A percentile compares a stretch with the other conserved stretches of the same genome.
phyloP scores from a whole-genome alignment of 352 stramenopile genomes.

The Thalassiosira exigua region DNA sequence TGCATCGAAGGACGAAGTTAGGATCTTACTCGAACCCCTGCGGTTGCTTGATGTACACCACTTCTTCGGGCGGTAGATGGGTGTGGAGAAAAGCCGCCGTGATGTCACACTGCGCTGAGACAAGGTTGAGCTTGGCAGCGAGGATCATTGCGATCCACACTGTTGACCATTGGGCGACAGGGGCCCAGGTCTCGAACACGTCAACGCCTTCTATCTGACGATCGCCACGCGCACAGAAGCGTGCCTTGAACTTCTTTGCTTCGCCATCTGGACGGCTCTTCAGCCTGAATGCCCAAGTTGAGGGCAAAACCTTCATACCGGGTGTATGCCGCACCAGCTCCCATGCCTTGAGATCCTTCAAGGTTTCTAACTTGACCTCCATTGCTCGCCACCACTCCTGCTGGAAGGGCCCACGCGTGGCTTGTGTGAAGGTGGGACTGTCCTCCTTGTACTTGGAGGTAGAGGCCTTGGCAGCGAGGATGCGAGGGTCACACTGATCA shows the following conservation, averaged over 20 bases:
- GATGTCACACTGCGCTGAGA: slow-evolving; percentile 11
- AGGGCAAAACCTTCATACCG: slow-evolving; percentile 28
- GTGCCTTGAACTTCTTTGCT: slow-evolving; percentile 57
- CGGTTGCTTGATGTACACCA: neutral
- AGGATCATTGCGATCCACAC: slow-evolving; percentile 19
- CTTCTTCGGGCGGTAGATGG: slow-evolving; percentile 8
- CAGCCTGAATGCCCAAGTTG: slow-evolving; percentile 49
- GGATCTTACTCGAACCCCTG: neutral
- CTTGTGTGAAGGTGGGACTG: slow-evolving; percentile 52
- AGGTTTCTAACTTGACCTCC: slow-evolving; percentile 44
- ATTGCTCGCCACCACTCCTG: slow-evolving; percentile 42
- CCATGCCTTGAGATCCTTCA: slow-evolving; percentile 45
- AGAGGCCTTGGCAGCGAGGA: neutral
- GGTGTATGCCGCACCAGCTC: slow-evolving; percentile 14
- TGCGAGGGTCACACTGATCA: neutral
- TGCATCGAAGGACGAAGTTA: neutral
- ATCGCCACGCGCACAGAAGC: slow-evolving; percentile 56
- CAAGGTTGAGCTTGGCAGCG: neutral
- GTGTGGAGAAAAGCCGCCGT: slow-evolving; percentile 25
- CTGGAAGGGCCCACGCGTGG: slow-evolving; percentile 50
- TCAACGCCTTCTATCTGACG: slow-evolving; percentile 57
- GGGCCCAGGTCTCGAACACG: slow-evolving; percentile 57
- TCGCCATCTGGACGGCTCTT: slow-evolving; percentile 51
- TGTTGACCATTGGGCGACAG: slow-evolving; percentile 51
- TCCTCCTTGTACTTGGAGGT: slow-evolving; percentile 46